phyloP scores from a whole-genome alignment of 371 early-diverging fungal species.

The Fennellomyces sp. region DNA sequence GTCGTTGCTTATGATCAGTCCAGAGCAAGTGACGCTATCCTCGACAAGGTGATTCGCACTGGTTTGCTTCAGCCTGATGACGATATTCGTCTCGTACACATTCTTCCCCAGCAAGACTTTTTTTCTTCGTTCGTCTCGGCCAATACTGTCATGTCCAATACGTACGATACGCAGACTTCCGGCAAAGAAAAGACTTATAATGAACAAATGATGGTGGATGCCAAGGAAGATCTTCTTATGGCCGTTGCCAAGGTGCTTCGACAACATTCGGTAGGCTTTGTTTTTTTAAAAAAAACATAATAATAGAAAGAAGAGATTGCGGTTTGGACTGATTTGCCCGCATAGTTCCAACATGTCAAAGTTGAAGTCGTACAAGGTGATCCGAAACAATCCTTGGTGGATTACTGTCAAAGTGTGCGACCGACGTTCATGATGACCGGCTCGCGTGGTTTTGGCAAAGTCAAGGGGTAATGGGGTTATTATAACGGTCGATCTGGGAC shows the following conservation, averaged over 20 bases:
- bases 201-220: neutral
- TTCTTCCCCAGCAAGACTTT: conserved; percentile 5
- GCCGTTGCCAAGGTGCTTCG: conserved; percentile 9
- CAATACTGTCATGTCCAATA: neutral
- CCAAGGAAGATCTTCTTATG: conserved; percentile 8
- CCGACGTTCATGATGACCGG: conserved; percentile 36
- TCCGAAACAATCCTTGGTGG: conserved; percentile 33
- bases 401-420: conserved; percentile 30
- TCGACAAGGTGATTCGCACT: conserved; percentile 9
- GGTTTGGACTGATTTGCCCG: neutral
- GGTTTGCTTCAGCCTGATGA: conserved; percentile 8
- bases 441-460: conserved; percentile 26
- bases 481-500: neutral
- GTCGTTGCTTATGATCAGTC: conserved; percentile 12
- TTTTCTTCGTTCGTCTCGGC: neutral
- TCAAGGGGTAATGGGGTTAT: conserved; percentile 23
- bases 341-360: conserved; percentile 34
- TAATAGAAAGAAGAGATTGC: neutral
- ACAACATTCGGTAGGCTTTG: conserved; percentile 5
- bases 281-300: neutral
- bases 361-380: conserved; percentile 37
- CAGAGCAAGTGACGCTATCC: conserved; percentile 2
- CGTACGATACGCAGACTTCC: neutral
- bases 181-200: neutral
- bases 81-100: conserved; percentile 3